A percentile compares a stretch with the other conserved stretches of the same genome.
These are phyloP conservation scores for Wickerhamiella alocasiicola DNA, from an alignment of 805 yeast species.

Conservation along the genomic window DNA sequence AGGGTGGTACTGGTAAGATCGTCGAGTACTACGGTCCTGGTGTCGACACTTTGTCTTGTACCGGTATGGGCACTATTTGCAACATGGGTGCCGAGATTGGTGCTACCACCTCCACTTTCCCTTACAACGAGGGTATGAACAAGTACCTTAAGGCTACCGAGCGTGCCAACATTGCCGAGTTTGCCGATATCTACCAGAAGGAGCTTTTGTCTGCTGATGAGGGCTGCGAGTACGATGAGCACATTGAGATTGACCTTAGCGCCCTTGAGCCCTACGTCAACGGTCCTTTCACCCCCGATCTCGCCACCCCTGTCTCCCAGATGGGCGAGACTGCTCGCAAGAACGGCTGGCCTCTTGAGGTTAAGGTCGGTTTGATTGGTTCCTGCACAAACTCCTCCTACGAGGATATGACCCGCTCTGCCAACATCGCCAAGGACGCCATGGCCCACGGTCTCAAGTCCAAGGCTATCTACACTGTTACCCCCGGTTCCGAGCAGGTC, in stretches of 20 bases:
- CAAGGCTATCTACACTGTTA: constrained; percentile 81
- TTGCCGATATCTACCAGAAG: constrained; percentile 55
- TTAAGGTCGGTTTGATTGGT: constrained; percentile 92
- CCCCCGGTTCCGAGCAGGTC: constrained; percentile 97
- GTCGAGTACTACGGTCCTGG: constrained; percentile 96
- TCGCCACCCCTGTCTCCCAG: constrained; percentile 86
- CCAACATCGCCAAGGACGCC: constrained; percentile 84
- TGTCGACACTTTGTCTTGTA: constrained; percentile 81
- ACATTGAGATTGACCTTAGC: constrained; percentile 78
- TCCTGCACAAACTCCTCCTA: constrained; percentile 98
- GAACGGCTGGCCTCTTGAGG: constrained; percentile 86
- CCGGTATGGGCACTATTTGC: constrained; percentile 99
- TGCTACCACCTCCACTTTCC: constrained; percentile 96
- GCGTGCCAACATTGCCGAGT: constrained; percentile 73
- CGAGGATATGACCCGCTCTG: constrained; percentile 97
- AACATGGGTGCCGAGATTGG: constrained; percentile 99
- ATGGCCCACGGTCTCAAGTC: constrained; percentile 82
- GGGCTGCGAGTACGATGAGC: constrained; percentile 88
- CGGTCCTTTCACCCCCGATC: constrained; percentile 98
- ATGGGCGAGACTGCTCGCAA: constrained; percentile 71
- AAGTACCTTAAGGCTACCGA: constrained; percentile 78
- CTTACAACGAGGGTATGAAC: constrained; percentile 81
- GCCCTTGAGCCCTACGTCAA: constrained; percentile 90
- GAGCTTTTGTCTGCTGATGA: constrained; percentile 63
- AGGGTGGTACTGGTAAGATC: constrained; percentile 96